Base-by-base conservation (phyloP, 1,284 basidiomycete species). In the Marasmius fiardii region DNA sequence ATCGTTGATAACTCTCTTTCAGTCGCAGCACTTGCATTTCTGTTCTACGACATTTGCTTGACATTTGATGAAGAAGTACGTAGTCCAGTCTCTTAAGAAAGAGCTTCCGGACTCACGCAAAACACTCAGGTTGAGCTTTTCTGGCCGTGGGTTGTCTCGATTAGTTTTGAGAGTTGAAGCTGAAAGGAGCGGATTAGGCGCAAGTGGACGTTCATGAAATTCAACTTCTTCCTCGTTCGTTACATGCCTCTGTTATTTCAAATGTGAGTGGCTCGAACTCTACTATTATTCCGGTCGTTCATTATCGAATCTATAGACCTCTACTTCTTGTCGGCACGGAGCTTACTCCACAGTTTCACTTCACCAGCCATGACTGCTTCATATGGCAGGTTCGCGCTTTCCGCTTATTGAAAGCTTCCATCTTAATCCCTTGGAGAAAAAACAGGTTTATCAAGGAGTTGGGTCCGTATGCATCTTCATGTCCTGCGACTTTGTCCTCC, bases 21-120 rank as follows among this genome's bases (percentile, higher is more conserved):
- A 77, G 74, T 72, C 26, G 74, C 75, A 11, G 67, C 75, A n/a
- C 66, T 75, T 50, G 60, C 71, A 1, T 72, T 76, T 52, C 65
- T 76, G 21, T 57, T 70, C 26, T 76, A 72, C 70, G 75, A 77
- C 52, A 68, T 75, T 33, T 48, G 75, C 16, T 71, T 75, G 34
- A 75, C 74, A 11, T 61, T 74, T 50, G 71, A 71, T 48, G 69
- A 74, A 21, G 75, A 77, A 64, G 73, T 75, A 43, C 39, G 67
- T 47, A 35, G 23, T 14, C 21, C 4, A 12, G 55, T 45, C 35
- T 20, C 18, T 45, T 0, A n/a, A 18, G 20, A 21, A 18, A 12
- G 14, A 49, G 16, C 21, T n/a, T 20, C 33, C 1, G 18, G 4
- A 21, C 39, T 28, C 4, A 31, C 14, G 10, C 24, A 47, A 20